phyloP scores from a whole-genome alignment of 2,329 filamentous ascomycete species.

The Fusarium bactridioides region DNA sequence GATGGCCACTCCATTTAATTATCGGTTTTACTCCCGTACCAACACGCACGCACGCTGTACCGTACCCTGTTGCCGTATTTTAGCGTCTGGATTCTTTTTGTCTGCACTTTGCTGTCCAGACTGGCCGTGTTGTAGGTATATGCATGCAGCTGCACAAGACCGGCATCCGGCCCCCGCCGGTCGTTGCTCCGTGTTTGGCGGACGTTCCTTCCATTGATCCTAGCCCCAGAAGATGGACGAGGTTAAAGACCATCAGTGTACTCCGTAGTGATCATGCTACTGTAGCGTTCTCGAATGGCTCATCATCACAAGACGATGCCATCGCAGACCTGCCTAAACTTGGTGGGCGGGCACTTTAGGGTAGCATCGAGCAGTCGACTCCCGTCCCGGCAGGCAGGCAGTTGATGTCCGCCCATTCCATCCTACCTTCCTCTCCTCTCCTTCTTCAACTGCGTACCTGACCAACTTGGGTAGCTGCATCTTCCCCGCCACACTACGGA shows the following conservation, averaged over 20 bases:
- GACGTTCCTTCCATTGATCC: conserved; percentile 15
- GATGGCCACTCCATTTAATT: conserved; percentile 1
- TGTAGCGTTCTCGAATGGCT: background rate
- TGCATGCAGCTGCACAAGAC: conserved; percentile 38
- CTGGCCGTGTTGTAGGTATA: background rate
- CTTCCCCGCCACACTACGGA: conserved; percentile 30
- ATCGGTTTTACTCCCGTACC: conserved; percentile 16
- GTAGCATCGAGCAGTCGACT: background rate
- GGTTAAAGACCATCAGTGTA: background rate
- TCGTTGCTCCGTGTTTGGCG: conserved; percentile 22
- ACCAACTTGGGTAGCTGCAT: conserved; percentile 17
- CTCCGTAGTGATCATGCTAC: background rate
- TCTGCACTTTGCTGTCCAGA: conserved; percentile 15
- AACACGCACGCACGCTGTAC: conserved; percentile 1
- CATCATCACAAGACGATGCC: background rate
- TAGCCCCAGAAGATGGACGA: background rate
- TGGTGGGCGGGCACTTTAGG: background rate
- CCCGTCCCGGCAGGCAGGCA: background rate
- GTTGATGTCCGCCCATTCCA: background rate
- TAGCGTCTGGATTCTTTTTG: conserved; percentile 27
- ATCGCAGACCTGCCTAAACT: background rate
- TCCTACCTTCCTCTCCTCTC: background rate
- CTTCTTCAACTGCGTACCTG: conserved; percentile 4
- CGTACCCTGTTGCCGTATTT: conserved; percentile 2
- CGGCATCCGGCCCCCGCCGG: conserved; percentile 39